These are phyloP conservation scores for Naganishia friedmannii DNA, from an alignment of 768 basidiomycete genomes.

Conservation along the genomic window DNA sequence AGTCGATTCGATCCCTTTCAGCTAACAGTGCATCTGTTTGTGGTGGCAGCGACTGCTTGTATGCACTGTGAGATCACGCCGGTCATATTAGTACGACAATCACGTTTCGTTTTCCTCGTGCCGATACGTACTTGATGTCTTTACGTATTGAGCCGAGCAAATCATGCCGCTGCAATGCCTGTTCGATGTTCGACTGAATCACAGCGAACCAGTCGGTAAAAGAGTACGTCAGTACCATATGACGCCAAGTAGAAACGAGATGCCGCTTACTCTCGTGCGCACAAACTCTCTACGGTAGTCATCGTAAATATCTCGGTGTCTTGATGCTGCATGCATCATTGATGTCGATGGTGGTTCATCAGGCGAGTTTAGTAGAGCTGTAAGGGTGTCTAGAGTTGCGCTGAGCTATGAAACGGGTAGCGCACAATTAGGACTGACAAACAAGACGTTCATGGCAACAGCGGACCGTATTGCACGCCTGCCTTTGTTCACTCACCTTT, in stretches of 20 bases:
- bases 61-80: conserved; percentile 64
- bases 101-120: conserved; percentile 1
- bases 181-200: conserved; percentile 69
- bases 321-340: conserved; percentile 81
- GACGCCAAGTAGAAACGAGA: not conserved
- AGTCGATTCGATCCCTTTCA: conserved; percentile 85
- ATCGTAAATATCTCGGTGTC: conserved; percentile 83
- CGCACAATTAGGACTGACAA: not conserved
- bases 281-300: conserved; percentile 81
- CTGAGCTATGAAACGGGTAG: conserved; percentile 61
- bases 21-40: conserved; percentile 79
- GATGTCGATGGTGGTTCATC: conserved; percentile 71
- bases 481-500: conserved; percentile 62
- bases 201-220: not conserved
- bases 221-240: not conserved
- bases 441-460: not conserved
- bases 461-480: not conserved
- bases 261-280: conserved; percentile 70
- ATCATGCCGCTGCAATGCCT: conserved; percentile 80
- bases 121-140: conserved; percentile 79
- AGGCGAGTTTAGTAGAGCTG: conserved; percentile 62
- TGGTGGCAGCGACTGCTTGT: conserved; percentile 67
- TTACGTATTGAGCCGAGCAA: conserved; percentile 85
- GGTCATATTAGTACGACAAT: not conserved
- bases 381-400: conserved; percentile 79